Evolutionary conservation across 2,329 filamentous ascomycete species (phyloP), one percentile per base, ranked within the genome.

Genomic region (Fusarium bactridioides): DNA sequence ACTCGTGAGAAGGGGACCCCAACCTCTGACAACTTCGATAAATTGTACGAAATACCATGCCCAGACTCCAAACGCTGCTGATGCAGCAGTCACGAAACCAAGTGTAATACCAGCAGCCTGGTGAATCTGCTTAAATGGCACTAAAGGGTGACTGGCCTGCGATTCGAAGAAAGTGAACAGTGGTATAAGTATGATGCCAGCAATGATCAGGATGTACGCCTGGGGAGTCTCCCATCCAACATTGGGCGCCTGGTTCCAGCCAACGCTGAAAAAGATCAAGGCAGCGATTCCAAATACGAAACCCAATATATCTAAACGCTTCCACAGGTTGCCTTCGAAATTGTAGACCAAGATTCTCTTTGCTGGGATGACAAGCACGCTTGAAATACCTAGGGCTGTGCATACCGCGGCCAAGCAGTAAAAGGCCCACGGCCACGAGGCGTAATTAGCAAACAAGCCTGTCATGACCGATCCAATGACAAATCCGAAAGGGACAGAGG

Each of bases 371-470:
- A 76, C 61, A 54, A 78, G 66, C 43, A 75, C 35, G 53, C 76
- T 72, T n/a, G 74, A 59, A 18, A 69, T 56, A 4, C 72, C 73
- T 8, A 76, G 41, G 3, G 74, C 75, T 9, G 73, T 43, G 23
- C 70, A 77, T 37, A 77, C 74, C 2, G 72, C 51, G 15, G 73
- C 54, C 33, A 75, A 25, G 29, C 66, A 70, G 47, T 78, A 78
- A 41, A 77, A 77, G 2, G 64, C 75, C 76, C 76, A 78, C 3
- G 74, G 64, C 76, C 76, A 78, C 27, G 72, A 76, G 12, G 57
- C 61, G 37, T 74, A 76, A 25, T 65, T 58, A 15, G 68, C 69
- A 45, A 78, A 75, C 18, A 78, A 69, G 3, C 74, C 72, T 7
- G 76, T 62, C 72, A 78, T 76, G 57, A 73, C 64, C 4, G 76